These are phyloP conservation scores for Oemleria cerasiformis DNA, from an alignment of 306 rosid genomes.

Conservation along the genomic window DNA sequence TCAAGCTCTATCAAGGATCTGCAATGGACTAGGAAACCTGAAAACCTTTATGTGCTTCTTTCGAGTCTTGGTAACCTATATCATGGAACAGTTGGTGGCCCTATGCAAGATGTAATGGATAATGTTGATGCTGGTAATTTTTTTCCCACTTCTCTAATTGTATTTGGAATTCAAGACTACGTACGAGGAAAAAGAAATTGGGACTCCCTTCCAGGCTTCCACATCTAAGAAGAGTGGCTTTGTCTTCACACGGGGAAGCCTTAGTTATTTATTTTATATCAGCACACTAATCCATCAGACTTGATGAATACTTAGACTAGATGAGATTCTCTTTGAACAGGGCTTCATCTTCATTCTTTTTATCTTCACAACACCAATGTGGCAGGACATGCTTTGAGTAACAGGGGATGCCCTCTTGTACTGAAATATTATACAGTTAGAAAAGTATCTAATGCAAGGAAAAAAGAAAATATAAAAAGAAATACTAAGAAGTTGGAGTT, in stretches of 20 bases:
- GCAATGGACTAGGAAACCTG: conserved; percentile 56
- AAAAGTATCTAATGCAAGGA: background rate
- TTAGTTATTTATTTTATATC: too few species aligned
- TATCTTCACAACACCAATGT: too few species aligned
- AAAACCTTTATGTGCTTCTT: conserved; percentile 57
- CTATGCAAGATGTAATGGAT: conserved; percentile 50
- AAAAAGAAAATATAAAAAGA: background rate
- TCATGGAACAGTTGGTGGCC: conserved; percentile 45
- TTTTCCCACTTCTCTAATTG: background rate
- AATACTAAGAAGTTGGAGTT: background rate
- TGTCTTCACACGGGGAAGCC: too few species aligned
- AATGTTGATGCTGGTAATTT: conserved; percentile 74
- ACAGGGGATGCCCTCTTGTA: background rate
- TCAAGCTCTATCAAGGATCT: conserved; percentile 59
- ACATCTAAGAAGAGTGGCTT: too few species aligned
- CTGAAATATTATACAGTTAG: background rate
- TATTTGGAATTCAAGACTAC: too few species aligned
- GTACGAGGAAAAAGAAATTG: too few species aligned
- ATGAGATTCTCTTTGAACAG: background rate
- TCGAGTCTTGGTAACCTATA: conserved; percentile 55
- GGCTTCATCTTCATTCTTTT: too few species aligned
- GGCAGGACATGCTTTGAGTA: background rate
- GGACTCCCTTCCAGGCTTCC: too few species aligned
- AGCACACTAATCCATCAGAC: background rate
- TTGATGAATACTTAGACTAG: background rate